Percentiles rank a stretch among this genome's conserved stretches.
phyloP scores from a whole-genome alignment of 306 rosid species.

The Lablab purpureus region DNA sequence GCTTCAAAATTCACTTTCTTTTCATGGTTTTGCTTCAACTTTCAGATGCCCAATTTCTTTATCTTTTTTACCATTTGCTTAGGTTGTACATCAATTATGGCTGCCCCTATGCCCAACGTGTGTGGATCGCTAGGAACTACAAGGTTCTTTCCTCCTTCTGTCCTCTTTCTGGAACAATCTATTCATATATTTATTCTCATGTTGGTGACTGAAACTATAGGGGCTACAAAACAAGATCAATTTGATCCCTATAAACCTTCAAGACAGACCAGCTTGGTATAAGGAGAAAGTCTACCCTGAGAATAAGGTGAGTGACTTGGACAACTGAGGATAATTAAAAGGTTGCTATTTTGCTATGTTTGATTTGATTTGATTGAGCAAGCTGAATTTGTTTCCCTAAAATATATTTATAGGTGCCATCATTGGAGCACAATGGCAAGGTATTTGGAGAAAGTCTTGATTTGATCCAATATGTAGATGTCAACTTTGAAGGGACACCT shows the following conservation, averaged over 20 bases:
- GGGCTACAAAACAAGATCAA: conserved; percentile 77
- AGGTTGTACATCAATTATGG: conserved; percentile 64
- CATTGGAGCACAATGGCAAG: conserved; percentile 90
- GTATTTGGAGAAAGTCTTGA: conserved; percentile 89
- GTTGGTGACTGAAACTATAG: conserved; percentile 47
- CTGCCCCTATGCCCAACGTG: conserved; percentile 90
- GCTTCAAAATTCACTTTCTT: not conserved
- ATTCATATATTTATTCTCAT: not conserved
- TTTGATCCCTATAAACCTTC: conserved; percentile 70
- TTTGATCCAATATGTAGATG: conserved; percentile 77
- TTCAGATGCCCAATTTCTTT: not conserved
- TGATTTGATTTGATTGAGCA: not conserved
- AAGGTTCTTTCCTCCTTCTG: conserved; percentile 55
- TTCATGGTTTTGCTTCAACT: not conserved
- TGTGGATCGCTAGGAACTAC: conserved; percentile 81
- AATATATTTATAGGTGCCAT: conserved; percentile 64
- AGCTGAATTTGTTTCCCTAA: not conserved
- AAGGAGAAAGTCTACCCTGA: conserved; percentile 83
- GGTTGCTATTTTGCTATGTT: not conserved
- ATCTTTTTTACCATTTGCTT: not conserved
- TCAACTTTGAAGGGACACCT: conserved; percentile 60
- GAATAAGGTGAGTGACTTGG: conserved; percentile 64
- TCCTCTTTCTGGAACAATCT: not conserved
- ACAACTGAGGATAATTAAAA: not conserved
- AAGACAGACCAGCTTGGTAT: conserved; percentile 85